Conservation (phyloP, 495 filamentous ascomycete species). For the Xylaria acuta region DNA sequence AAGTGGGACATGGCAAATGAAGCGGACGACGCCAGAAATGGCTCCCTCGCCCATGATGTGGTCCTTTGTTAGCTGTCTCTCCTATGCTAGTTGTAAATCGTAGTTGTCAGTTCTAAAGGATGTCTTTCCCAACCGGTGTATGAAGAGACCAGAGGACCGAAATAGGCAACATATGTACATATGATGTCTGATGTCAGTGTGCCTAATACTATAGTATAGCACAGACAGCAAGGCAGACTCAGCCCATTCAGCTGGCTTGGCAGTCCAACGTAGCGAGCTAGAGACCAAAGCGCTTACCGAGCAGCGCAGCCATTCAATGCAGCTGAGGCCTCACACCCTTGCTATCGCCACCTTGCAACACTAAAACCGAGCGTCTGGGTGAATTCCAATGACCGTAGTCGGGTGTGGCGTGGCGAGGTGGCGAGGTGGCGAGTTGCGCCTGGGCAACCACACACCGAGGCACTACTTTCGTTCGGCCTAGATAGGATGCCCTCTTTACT, state of each 20-base stretch:
- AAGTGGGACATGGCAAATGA: conserved; percentile 2
- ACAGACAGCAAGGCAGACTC: conserved; percentile 12
- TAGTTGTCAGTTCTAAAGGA: background rate
- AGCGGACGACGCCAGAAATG: conserved; percentile 9
- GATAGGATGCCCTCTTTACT: background rate
- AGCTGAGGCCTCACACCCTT: background rate
- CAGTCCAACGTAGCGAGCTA: background rate
- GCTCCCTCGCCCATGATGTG: conserved; percentile 12
- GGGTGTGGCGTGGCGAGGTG: background rate
- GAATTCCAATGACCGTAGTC: background rate
- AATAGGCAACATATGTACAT: background rate
- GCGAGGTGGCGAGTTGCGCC: background rate
- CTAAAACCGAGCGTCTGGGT: background rate
- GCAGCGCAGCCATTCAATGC: background rate
- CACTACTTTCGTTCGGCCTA: background rate
- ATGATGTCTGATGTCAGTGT: background rate
- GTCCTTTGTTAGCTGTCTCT: background rate
- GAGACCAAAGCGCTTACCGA: conserved; percentile 8
- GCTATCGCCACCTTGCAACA: background rate
- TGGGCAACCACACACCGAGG: background rate
- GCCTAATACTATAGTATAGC: background rate
- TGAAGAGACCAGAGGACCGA: background rate
- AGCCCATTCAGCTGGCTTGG: conserved; percentile 12
- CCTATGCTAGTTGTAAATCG: background rate
- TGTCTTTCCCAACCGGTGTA: background rate